These are phyloP conservation scores for Hippophae rhamnoides DNA, from an alignment of 306 rosid genomes.

Conservation along the genomic window DNA sequence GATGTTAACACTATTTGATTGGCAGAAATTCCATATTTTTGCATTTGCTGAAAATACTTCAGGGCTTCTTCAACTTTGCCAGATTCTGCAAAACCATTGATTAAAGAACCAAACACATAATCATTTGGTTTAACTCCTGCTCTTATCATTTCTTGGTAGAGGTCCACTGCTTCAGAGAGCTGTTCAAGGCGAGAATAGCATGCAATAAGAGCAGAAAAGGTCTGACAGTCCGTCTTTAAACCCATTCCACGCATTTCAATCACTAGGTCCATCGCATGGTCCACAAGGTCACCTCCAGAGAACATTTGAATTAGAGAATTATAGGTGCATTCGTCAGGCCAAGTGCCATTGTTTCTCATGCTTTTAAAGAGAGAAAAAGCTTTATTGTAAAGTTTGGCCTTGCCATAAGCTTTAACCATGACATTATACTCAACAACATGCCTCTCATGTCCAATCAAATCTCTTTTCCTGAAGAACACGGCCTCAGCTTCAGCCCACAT, in stretches of 20 bases:
- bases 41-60: conserved; percentile 45
- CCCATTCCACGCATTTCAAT: conserved; percentile 66
- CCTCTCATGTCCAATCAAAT: conserved; percentile 31
- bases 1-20: conserved; percentile 63
- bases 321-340: conserved; percentile 73
- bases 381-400: conserved; percentile 55
- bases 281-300: conserved; percentile 58
- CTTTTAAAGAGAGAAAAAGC: conserved; percentile 57
- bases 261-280: conserved; percentile 53
- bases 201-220: conserved; percentile 72
- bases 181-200: conserved; percentile 62
- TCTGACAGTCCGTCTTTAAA: conserved; percentile 48
- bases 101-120: conserved; percentile 68
- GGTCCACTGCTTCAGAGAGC: conserved; percentile 54
- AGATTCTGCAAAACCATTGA: conserved; percentile 80
- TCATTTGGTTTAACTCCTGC: conserved; percentile 59
- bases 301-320: conserved; percentile 84
- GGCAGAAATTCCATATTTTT: conserved; percentile 52
- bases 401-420: conserved; percentile 87
- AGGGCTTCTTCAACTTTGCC: conserved; percentile 69
- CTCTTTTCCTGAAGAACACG: conserved; percentile 46
- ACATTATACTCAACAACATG: conserved; percentile 66
- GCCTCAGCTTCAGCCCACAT: conserved; percentile 71
- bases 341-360: conserved; percentile 69
- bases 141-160: conserved; percentile 48